Base-by-base conservation (phyloP, 2,329 filamentous ascomycete genomes). In the Pseudogymnoascus sp. region DNA sequence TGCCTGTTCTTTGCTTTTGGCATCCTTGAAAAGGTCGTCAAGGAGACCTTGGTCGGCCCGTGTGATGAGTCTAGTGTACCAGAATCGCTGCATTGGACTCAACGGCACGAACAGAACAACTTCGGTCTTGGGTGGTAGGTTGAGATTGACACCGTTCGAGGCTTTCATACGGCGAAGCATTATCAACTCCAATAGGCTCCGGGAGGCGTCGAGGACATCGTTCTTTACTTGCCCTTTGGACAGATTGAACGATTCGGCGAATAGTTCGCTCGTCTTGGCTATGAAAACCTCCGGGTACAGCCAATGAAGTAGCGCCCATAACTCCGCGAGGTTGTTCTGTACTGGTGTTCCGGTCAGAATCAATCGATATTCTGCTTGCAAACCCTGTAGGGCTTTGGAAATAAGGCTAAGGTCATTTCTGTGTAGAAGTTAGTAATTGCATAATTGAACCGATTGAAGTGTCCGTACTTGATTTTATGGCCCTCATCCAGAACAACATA, bases 101-200 rank as follows among this genome's bases (percentile, higher is more conserved):
- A 86, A 70, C 0, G 83, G 83, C 0, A 85, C 79, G 60, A 80
- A 84, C 1, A 86, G 73, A 0, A 84, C 72, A 0, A 84, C 73
- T 64, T 86, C 84, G 45, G 79, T 79, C 68, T 85, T 86, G 1
- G 77, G 76, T 0, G 83, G 83, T 4, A 86, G 73, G 16, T 79
- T 79, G 1, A 85, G 75, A 60, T 82, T 78, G 33, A 85, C 80
- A 0, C 76, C 79, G 0, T 79, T 77, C 36, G 79, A 82, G 49
- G 76, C 76, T 67, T 86, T 86, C 75, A 83, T 81, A 3, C 83
- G 74, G 11, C 84, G 76, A 5, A 86, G 73, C 83, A 86, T 86
- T 58, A 86, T 77, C 1, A 84, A 69, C 65, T 84, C 80, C 1
- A 86, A 75, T 7, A 86, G 73, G 1, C 72, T 73, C 0, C 82